Conservation (phyloP, 352 stramenopile genomes). For the Pythium rhizo-oryzae region DNA sequence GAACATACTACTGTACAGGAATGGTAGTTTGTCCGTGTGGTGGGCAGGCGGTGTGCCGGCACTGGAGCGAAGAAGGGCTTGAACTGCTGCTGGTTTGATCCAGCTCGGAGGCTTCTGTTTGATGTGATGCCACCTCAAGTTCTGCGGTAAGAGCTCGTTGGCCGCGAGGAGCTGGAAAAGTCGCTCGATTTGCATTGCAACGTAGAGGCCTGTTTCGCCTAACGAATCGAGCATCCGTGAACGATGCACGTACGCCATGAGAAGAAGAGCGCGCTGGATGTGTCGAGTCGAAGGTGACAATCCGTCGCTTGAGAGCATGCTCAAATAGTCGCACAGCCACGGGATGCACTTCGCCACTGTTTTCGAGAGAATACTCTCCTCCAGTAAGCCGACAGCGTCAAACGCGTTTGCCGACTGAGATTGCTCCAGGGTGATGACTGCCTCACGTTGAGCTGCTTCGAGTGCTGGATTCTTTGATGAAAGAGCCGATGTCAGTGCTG, state of each 20-base stretch:
- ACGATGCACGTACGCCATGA: slow-evolving; percentile 49
- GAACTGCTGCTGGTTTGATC: slow-evolving; percentile 13
- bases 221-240: slow-evolving; percentile 44
- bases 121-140: slow-evolving; percentile 7
- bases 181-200: slow-evolving; percentile 64
- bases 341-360: slow-evolving; percentile 62
- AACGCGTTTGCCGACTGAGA: slow-evolving; percentile 32
- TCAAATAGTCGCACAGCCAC: slow-evolving; percentile 69
- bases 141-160: slow-evolving; percentile 22
- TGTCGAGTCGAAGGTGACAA: slow-evolving; percentile 53
- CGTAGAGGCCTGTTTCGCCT: slow-evolving; percentile 56
- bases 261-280: slow-evolving; percentile 48
- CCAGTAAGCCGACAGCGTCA: slow-evolving; percentile 48
- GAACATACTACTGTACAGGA: slow-evolving; percentile 71
- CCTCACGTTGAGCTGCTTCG: slow-evolving; percentile 52
- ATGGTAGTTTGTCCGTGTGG: slow-evolving; percentile 46
- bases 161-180: slow-evolving; percentile 51
- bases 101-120: slow-evolving; percentile 8
- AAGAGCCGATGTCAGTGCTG: slow-evolving; percentile 33
- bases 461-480: slow-evolving; percentile 53
- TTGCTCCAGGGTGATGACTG: slow-evolving; percentile 49
- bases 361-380: slow-evolving; percentile 41
- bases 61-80: slow-evolving; percentile 16
- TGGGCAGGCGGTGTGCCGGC: not conserved
- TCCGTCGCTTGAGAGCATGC: slow-evolving; percentile 57